phyloP scores from a whole-genome alignment of 108 stramenopile genomes.

The Schizochytrium sp. region DNA sequence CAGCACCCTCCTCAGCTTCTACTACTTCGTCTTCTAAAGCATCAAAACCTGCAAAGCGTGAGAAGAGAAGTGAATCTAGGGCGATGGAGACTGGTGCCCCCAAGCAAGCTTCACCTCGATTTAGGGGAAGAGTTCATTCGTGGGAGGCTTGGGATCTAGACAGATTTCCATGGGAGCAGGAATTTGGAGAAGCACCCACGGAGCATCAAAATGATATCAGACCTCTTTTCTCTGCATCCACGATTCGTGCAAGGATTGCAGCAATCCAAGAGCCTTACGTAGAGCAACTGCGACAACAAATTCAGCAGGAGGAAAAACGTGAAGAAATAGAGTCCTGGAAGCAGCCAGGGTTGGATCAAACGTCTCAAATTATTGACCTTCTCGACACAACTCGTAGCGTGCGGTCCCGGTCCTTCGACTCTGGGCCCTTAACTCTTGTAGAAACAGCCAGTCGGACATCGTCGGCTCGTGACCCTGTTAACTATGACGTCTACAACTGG shows the following conservation, averaged over 20 bases:
- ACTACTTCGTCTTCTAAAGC: too few species aligned
- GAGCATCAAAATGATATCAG: background rate
- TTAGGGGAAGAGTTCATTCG: background rate
- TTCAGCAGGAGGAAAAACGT: too few species aligned
- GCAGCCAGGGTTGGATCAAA: too few species aligned
- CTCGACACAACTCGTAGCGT: too few species aligned
- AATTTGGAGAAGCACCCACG: background rate
- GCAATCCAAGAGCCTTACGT: background rate
- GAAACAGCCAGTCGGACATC: background rate
- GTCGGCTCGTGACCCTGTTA: background rate
- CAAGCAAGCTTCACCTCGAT: background rate
- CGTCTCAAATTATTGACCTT: too few species aligned
- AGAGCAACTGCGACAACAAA: too few species aligned
- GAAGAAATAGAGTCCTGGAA: too few species aligned
- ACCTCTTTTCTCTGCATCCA: slow-evolving; percentile 1
- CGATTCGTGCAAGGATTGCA: background rate
- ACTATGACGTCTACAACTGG: background rate
- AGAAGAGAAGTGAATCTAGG: too few species aligned
- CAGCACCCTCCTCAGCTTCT: too few species aligned
- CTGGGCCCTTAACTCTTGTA: background rate
- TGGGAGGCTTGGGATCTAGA: slow-evolving; percentile 40
- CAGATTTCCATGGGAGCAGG: slow-evolving; percentile 40
- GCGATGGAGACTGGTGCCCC: too few species aligned
- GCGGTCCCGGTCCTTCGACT: background rate
- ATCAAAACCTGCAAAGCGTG: too few species aligned